These are phyloP conservation scores for Botrytis galanthina DNA, from an alignment of 2,329 filamentous ascomycete species.

Conservation along the genomic window DNA sequence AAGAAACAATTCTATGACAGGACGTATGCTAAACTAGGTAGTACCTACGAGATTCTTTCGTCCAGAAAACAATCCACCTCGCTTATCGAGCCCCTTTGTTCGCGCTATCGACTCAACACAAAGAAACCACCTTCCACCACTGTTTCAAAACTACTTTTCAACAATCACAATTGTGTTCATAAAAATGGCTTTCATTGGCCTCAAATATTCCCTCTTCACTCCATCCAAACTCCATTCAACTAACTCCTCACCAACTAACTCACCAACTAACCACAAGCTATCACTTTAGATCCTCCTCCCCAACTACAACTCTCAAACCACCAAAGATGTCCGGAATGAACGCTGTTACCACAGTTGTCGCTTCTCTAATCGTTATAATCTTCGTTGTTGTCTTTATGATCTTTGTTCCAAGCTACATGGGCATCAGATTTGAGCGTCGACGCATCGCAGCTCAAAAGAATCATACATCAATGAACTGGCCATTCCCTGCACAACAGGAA, in stretches of 20 bases:
- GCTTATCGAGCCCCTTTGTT: not conserved
- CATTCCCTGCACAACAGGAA: not conserved
- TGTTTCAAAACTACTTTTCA: not conserved
- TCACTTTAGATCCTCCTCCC: not conserved
- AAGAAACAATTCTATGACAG: not conserved
- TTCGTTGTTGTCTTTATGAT: not conserved
- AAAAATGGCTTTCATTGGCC: not conserved
- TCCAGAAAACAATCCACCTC: not conserved
- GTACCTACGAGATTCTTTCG: not conserved
- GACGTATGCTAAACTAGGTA: no score
- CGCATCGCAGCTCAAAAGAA: not conserved
- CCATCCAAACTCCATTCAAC: not conserved
- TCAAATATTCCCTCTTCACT: not conserved
- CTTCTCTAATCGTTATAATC: not conserved
- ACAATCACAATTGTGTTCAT: not conserved
- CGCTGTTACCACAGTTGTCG: not conserved
- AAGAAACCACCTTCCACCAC: not conserved
- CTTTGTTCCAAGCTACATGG: not conserved
- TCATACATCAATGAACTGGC: not conserved
- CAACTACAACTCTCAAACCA: not conserved
- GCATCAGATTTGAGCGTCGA: not conserved
- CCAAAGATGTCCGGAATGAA: not conserved
- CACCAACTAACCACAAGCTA: not conserved
- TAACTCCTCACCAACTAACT: not conserved
- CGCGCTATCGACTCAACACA: not conserved